Conservation (phyloP, 805 yeast species). For the Yamadazyma philogaea region DNA sequence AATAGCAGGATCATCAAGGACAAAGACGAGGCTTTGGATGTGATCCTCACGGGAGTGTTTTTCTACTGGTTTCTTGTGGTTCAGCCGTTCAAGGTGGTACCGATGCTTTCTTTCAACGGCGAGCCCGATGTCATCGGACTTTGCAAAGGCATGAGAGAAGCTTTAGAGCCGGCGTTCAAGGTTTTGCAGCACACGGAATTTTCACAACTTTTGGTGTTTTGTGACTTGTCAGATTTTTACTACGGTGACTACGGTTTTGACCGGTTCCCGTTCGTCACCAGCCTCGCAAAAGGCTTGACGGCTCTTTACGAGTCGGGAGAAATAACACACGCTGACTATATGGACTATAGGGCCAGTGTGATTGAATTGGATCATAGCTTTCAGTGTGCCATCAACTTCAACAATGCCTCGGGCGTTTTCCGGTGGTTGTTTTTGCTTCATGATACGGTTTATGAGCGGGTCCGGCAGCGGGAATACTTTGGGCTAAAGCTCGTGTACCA, state of each 20-base stretch:
- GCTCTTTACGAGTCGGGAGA: not conserved
- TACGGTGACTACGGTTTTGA: not conserved
- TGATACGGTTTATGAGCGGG: conserved; percentile 15
- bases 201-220: not conserved
- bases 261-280: not conserved
- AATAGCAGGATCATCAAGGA: not conserved
- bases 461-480: conserved; percentile 18
- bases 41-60: conserved; percentile 20
- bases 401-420: conserved; percentile 25
- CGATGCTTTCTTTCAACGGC: conserved; percentile 20
- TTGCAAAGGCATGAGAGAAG: conserved; percentile 16
- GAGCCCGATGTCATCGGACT: conserved; percentile 22
- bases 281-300: not conserved
- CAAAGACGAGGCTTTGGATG: conserved; percentile 17
- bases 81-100: conserved; percentile 27
- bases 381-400: not conserved
- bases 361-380: conserved; percentile 10
- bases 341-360: not conserved
- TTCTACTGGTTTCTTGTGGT: conserved; percentile 24
- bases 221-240: not conserved
- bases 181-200: conserved; percentile 3
- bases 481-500: conserved; percentile 24
- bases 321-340: not conserved
- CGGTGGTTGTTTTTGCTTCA: conserved; percentile 23
- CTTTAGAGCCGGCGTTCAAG: conserved; percentile 11